Evolutionary conservation across 441 rosid genomes (phyloP).

Genomic region (Gossypium armourianum): DNA sequence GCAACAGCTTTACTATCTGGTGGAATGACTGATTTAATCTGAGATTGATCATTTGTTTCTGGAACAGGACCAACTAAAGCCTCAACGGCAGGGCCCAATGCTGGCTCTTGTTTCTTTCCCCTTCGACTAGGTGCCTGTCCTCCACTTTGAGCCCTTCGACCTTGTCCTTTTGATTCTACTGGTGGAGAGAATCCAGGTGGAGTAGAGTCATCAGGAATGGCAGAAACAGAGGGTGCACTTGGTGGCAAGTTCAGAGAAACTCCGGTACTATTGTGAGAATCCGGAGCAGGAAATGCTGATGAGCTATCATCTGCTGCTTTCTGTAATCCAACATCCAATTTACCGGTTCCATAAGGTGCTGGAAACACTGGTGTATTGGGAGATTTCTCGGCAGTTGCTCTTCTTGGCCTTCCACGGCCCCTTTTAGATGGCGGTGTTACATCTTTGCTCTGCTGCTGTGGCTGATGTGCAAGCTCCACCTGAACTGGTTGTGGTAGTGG

Average conservation of each 20-base stretch:
- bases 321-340: conserved; percentile 29
- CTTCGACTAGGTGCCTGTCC: conserved; percentile 48
- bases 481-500: conserved; percentile 9
- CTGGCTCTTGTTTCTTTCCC: conserved; percentile 48
- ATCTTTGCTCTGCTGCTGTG: conserved; percentile 37
- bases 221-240: conserved; percentile 24
- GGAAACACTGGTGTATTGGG: conserved; percentile 25
- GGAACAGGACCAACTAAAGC: conserved; percentile 29
- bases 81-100: conserved; percentile 20
- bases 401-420: conserved; percentile 92
- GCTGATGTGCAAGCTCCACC: conserved; percentile 28
- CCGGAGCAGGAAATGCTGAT: conserved; percentile 23
- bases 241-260: conserved; percentile 28
- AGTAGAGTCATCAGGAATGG: conserved; percentile 27
- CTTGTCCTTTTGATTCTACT: conserved; percentile 44
- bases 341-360: conserved; percentile 28
- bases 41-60: conserved; percentile 27
- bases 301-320: conserved; percentile 32
- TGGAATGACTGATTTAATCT: conserved; percentile 18
- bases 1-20: conserved; percentile 17
- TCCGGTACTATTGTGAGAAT: conserved; percentile 19
- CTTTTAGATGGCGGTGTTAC: conserved; percentile 69
- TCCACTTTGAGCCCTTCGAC: conserved; percentile 47
- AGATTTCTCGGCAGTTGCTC: conserved; percentile 41
- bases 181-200: conserved; percentile 25